These are phyloP conservation scores for Coleophoma cylindrospora DNA, from an alignment of 2,329 filamentous ascomycete species.

Conservation along the genomic window DNA sequence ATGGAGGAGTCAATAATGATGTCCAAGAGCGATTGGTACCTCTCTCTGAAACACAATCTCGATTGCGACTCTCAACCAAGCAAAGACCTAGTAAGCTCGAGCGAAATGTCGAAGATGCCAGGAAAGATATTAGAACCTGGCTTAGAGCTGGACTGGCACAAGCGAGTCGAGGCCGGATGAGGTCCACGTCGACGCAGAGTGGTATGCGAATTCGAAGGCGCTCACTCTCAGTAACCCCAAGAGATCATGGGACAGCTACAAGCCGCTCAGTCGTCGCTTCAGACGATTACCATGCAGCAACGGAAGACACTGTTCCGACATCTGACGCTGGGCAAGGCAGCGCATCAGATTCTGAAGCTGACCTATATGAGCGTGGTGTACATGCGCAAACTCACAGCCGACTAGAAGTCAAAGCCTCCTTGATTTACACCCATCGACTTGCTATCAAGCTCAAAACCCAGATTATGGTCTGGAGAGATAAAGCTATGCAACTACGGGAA, in stretches of 20 bases:
- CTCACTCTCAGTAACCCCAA: constrained; percentile 6
- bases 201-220: constrained; percentile 19
- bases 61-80: not conserved
- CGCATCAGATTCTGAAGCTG: constrained; percentile 1
- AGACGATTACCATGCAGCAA: constrained; percentile 14
- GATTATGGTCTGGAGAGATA: constrained; percentile 19
- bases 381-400: constrained; percentile 6
- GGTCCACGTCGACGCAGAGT: constrained; percentile 20
- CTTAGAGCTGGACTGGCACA: constrained; percentile 11
- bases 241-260: constrained; percentile 1
- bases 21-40: not conserved
- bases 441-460: constrained; percentile 8
- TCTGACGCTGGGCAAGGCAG: constrained; percentile 12
- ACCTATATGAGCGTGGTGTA: not conserved
- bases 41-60: not conserved
- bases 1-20: constrained; percentile 4
- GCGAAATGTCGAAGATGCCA: constrained; percentile 5
- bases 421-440: constrained; percentile 18
- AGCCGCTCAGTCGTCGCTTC: constrained; percentile 8
- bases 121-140: constrained; percentile 19
- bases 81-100: not conserved
- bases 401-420: constrained; percentile 16
- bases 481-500: constrained; percentile 26
- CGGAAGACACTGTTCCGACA: constrained; percentile 17
- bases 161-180: constrained; percentile 10